Base-by-base conservation (phyloP, 2,329 filamentous ascomycete genomes). In the Periconia sp. region DNA sequence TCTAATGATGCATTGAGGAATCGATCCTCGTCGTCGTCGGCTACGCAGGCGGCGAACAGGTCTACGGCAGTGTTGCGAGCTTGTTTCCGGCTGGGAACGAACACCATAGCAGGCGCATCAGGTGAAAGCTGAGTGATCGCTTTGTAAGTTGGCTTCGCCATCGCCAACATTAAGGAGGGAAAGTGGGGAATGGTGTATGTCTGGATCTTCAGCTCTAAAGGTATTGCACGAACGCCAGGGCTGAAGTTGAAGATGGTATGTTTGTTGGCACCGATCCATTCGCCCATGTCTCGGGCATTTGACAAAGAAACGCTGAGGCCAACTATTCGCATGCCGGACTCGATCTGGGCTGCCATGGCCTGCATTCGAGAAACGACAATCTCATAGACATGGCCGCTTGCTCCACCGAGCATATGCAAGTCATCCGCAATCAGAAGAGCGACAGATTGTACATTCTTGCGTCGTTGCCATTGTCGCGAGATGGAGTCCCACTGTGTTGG, bases 181-280 rank as follows among this genome's bases (percentile, higher is more conserved):
- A 96, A 96, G 66, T 99, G 95, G 33, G 95, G 91, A 47, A 96
- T 95, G 19, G 86, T 89, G 74, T 94, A 99, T 1, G 92, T 92
- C 71, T 99, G 94, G 34, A 99, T 87, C 66, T 96, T 91, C 43
- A 99, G 82, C 68, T 97, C 92, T 22, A 99, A 76, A 16, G 92
- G 92, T 13, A 96, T 84, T 1, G 91, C 88, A 43, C 95, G 86
- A 48, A 92, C 86, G 62, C 92, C 87, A 2, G 94, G 94, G 59
- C 90, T 96, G 76, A 99, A 99, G 74, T 99, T 99, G 79, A 92
- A 99, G 52, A 96, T 96, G 35, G 94, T 95, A 68, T 99, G 94
- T 76, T 96, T 97, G 70, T 86, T 95, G 6, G 92, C 94, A 55
- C 95, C 94, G 56, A 99, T 91, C 94, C 94, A 99, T 72, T 96